These are phyloP conservation scores for Phytophthora citrophthora DNA, from an alignment of 352 stramenopile species.

Conservation along the genomic window DNA sequence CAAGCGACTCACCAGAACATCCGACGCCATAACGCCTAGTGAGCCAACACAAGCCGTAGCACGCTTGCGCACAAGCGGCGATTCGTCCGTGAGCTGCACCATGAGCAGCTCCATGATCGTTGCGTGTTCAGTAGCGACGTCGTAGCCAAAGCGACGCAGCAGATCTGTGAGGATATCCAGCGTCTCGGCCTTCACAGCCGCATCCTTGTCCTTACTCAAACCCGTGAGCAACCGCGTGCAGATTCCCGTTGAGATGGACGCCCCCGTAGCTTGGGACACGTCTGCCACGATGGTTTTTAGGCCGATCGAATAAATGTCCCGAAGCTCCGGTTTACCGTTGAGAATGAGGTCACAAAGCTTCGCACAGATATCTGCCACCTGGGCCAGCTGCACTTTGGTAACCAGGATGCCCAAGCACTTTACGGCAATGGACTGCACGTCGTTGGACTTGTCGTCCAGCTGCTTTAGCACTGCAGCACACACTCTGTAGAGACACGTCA, in stretches of 20 bases:
- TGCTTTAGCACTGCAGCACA: constrained; percentile 96
- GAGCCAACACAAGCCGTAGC: constrained; percentile 95
- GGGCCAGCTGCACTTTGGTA: constrained; percentile 95
- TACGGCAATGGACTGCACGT: constrained; percentile 96
- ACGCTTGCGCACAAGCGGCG: constrained; percentile 95
- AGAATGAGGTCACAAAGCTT: constrained; percentile 97
- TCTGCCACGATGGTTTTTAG: constrained; percentile 97
- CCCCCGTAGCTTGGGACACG: constrained; percentile 92
- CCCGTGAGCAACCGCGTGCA: constrained; percentile 73
- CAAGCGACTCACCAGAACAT: constrained; percentile 93
- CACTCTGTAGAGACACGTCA: constrained; percentile 66
- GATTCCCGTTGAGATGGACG: constrained; percentile 77
- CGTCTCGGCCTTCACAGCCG: constrained; percentile 92
- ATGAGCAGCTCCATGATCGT: constrained; percentile 91
- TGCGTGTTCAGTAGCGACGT: constrained; percentile 88
- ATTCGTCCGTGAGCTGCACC: constrained; percentile 80
- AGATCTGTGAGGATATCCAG: constrained; percentile 98
- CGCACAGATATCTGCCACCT: constrained; percentile 97
- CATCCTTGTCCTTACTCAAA: constrained; percentile 72
- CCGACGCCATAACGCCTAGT: constrained; percentile 95
- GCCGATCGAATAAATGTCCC: constrained; percentile 99
- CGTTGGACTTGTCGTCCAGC: constrained; percentile 98
- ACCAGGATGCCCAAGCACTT: constrained; percentile 96
- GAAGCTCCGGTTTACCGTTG: constrained; percentile 95
- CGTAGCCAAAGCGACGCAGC: constrained; percentile 95